These are phyloP conservation scores for Colletotrichum lini DNA, from an alignment of 2,329 filamentous ascomycete genomes.

Conservation along the genomic window DNA sequence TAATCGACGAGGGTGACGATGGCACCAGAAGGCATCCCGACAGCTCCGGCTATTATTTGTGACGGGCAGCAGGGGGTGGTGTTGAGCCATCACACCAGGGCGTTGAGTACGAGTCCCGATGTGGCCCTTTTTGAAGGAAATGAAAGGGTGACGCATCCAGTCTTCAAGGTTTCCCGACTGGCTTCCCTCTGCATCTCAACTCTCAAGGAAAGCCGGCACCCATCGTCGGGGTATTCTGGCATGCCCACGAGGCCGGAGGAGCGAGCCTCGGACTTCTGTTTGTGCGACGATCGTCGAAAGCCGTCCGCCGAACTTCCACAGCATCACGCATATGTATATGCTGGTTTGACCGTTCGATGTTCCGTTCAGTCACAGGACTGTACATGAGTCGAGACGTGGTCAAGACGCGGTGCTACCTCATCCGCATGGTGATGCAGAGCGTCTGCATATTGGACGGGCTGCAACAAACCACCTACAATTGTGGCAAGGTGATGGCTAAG, in stretches of 20 bases:
- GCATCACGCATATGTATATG: constrained; percentile 26
- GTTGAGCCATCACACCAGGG: background rate
- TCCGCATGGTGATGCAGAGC: background rate
- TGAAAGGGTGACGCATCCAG: constrained; percentile 4
- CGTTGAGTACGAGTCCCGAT: constrained; percentile 5
- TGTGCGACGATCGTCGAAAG: background rate
- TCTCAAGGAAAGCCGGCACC: background rate
- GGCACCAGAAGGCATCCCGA: constrained; percentile 1
- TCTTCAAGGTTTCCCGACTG: background rate
- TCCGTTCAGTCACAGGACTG: background rate
- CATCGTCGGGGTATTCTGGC: background rate
- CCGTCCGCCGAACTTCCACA: background rate
- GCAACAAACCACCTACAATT: background rate
- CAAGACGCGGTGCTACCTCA: background rate
- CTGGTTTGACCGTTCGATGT: constrained; percentile 23
- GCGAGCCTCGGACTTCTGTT: background rate
- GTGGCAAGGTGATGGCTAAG: background rate
- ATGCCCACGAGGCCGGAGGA: background rate
- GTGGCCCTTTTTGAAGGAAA: constrained; percentile 6
- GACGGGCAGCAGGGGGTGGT: constrained; percentile 3
- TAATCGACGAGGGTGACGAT: background rate
- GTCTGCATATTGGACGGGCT: background rate
- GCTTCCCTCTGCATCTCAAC: background rate
- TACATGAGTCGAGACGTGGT: background rate
- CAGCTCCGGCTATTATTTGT: constrained; percentile 14